Evolutionary conservation across 129 eudicot species (phyloP), one percentile per base, ranked within the genome.

Genomic region (Lactuca saligna): DNA sequence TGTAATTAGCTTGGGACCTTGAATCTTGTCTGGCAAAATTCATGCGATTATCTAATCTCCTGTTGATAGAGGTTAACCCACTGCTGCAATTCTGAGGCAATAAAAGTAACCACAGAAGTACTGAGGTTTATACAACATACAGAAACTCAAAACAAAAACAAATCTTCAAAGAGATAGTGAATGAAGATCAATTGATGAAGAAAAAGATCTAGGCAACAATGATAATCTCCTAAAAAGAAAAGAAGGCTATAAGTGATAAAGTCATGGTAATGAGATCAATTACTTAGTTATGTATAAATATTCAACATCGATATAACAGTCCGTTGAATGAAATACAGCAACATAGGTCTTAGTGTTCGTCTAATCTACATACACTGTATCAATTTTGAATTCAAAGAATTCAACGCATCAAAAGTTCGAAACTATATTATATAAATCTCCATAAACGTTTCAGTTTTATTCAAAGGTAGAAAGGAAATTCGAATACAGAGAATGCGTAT

Each of bases 1-100:
- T 76, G 76, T 61, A 69, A 76, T 16, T 33, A 54, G 75, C 70
- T 76, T 61, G 81, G 81, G 81, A 69, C 65, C 55, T 76, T 2
- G 65, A 76, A 62, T 76, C 75, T 69, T 76, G 81, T 62, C 81
- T 69, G 44, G 81, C 81, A 46, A 76, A 76, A 69, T 69, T 58
- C 75, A 69, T 69, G 32, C 54, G 8, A 54, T 76, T 76, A 54
- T 69, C 81, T 14, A 63, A 64, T 76, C 81, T 76, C 60, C 33
- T 76, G 31, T 51, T 76, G 59, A 76, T 69, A 8, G 75, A 61
- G 20, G 70, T 16, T 76, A 76, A 54, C 17, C 75, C 66, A 33
- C 71, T 70, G 55, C 81, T 76, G 75, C 81, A 76, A 17, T 62
- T 76, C 81, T 76, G 71, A 61, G 42, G 57, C 39, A 38, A 75